These are phyloP conservation scores for Phoma sp. DNA, from an alignment of 2,329 filamentous ascomycete genomes.

Conservation along the genomic window DNA sequence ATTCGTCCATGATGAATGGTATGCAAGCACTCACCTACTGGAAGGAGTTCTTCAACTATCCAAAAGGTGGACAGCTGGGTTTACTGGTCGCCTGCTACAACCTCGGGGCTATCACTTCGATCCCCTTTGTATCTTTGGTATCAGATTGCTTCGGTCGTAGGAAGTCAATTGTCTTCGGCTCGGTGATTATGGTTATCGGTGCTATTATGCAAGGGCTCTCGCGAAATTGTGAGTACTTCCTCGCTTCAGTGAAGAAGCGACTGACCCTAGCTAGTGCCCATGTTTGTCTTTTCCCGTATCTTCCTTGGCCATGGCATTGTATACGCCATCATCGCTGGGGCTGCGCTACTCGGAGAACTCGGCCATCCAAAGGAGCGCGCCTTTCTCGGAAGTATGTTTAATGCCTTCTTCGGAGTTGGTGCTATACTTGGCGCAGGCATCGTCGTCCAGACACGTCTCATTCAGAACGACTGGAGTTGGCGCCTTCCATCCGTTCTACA, in stretches of 20 bases:
- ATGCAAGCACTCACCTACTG: slow-evolving; percentile 46
- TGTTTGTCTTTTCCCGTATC: slow-evolving; percentile 67
- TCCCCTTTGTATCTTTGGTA: slow-evolving; percentile 64
- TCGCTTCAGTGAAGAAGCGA: not conserved
- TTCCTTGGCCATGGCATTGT: slow-evolving; percentile 72
- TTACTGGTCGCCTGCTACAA: slow-evolving; percentile 66
- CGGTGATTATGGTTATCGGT: slow-evolving; percentile 61
- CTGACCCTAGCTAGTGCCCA: slow-evolving; percentile 30
- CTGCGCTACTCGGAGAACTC: slow-evolving; percentile 69
- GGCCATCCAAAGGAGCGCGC: slow-evolving; percentile 72
- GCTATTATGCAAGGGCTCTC: slow-evolving; percentile 63
- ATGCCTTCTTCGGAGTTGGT: slow-evolving; percentile 70
- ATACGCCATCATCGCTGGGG: slow-evolving; percentile 68
- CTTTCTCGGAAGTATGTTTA: slow-evolving; percentile 71
- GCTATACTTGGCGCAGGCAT: slow-evolving; percentile 64
- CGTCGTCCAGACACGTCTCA: slow-evolving; percentile 66
- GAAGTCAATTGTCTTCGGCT: slow-evolving; percentile 64
- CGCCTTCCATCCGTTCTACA: slow-evolving; percentile 70
- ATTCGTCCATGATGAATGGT: slow-evolving; percentile 57
- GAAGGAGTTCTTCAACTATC: slow-evolving; percentile 57
- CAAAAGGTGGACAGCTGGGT: slow-evolving; percentile 56
- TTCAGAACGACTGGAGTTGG: slow-evolving; percentile 70
- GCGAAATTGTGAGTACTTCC: slow-evolving; percentile 40
- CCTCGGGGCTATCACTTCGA: slow-evolving; percentile 63
- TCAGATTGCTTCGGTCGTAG: slow-evolving; percentile 63